phyloP scores from a whole-genome alignment of 2,329 filamentous ascomycete genomes.

The Sporothrix euskadiensis region DNA sequence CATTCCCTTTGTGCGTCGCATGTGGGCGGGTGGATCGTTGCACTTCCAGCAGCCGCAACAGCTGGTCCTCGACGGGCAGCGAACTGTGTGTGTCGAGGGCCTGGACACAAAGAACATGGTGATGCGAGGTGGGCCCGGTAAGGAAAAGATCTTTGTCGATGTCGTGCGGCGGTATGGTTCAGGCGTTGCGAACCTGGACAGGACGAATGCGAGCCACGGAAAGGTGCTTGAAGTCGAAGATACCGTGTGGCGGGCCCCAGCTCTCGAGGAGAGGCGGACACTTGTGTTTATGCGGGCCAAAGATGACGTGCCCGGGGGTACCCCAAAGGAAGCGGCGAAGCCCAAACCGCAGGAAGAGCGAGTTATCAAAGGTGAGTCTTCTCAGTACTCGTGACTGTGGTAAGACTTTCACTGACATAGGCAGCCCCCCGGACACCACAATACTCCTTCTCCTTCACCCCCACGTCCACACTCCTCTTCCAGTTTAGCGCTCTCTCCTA shows the following conservation, averaged over 20 bases:
- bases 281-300: constrained; percentile 55
- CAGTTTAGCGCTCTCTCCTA: constrained; percentile 88
- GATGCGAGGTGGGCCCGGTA: constrained; percentile 31
- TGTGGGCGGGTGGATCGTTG: constrained; percentile 86
- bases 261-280: constrained; percentile 51
- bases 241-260: constrained; percentile 30
- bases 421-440: constrained; percentile 42
- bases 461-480: constrained; percentile 74
- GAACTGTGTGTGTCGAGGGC: constrained; percentile 49
- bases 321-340: not conserved
- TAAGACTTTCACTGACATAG: not conserved
- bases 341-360: not conserved
- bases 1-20: constrained; percentile 67
- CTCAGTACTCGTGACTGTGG: too few relatives aligned
- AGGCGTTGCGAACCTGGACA: not conserved
- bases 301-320: constrained; percentile 25
- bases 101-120: constrained; percentile 33
- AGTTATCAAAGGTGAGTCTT: constrained; percentile 11
- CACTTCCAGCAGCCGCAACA: constrained; percentile 27
- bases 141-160: constrained; percentile 55
- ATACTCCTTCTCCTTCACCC: constrained; percentile 57
- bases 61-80: constrained; percentile 45
- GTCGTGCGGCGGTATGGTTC: constrained; percentile 44
- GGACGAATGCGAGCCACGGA: constrained; percentile 11
- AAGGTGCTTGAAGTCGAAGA: constrained; percentile 24